Evolutionary conservation across 768 basidiomycete genomes (phyloP).

Genomic region (Leccinellum albellum): DNA sequence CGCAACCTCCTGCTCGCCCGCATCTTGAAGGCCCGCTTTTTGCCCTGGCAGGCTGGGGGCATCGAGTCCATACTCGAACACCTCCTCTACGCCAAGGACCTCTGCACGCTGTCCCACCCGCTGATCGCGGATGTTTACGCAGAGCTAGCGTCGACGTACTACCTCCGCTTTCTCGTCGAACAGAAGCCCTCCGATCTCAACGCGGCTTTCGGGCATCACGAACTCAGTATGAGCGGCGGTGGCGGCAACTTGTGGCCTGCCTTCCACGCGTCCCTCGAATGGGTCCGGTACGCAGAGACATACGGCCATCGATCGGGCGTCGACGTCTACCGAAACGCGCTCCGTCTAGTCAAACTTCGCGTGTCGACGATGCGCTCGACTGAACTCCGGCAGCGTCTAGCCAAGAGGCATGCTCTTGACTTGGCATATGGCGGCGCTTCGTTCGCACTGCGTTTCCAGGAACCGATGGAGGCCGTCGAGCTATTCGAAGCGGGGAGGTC

Average conservation of each 20-base stretch:
- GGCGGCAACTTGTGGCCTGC: constrained; percentile 15
- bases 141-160: constrained; percentile 20
- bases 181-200: constrained; percentile 17
- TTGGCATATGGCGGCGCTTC: constrained; percentile 29
- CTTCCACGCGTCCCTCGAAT: constrained; percentile 21
- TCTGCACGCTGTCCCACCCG: constrained; percentile 19
- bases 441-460: constrained; percentile 21
- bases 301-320: constrained; percentile 25
- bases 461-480: constrained; percentile 28
- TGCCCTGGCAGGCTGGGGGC: constrained; percentile 22
- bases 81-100: constrained; percentile 22
- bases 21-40: constrained; percentile 19
- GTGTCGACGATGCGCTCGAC: constrained; percentile 14
- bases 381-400: constrained; percentile 17
- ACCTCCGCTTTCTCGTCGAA: constrained; percentile 25
- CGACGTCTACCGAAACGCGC: constrained; percentile 26
- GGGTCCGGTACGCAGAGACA: constrained; percentile 20
- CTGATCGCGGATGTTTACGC: constrained; percentile 22
- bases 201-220: constrained; percentile 25
- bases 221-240: constrained; percentile 17
- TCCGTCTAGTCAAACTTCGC: constrained; percentile 23
- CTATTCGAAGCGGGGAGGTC: constrained; percentile 31
- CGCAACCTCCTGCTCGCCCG: constrained; percentile 21
- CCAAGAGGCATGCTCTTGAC: constrained; percentile 4
- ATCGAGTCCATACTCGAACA: constrained; percentile 27